Evolutionary conservation across 2,329 filamentous ascomycete genomes (phyloP).

Genomic region (Apiospora pterosperma): DNA sequence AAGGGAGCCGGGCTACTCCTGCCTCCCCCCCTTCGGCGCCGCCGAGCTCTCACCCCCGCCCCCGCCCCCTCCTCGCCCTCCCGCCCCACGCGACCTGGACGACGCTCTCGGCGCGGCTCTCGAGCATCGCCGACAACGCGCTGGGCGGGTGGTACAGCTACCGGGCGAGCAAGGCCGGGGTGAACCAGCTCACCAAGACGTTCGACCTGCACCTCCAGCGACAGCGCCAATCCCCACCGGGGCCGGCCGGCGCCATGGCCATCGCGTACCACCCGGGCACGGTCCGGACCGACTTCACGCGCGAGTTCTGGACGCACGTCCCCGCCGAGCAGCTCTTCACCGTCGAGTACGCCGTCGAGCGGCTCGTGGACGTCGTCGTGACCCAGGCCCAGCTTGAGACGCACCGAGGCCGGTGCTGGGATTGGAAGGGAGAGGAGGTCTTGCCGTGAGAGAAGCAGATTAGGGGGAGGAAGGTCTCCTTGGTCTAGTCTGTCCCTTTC

Average conservation of each 20-base stretch:
- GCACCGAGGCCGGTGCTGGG: conserved; percentile 63
- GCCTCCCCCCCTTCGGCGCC: neutral
- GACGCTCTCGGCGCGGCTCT: conserved; percentile 77
- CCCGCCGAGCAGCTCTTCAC: conserved; percentile 61
- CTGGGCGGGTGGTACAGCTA: conserved; percentile 82
- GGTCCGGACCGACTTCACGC: conserved; percentile 70
- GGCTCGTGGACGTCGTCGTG: conserved; percentile 57
- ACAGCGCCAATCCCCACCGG: too few species aligned
- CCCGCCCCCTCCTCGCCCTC: conserved; percentile 29
- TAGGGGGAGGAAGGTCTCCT: too few species aligned
- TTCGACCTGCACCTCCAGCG: conserved; percentile 64
- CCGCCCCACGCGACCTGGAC: conserved; percentile 60
- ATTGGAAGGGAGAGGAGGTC: conserved; percentile 65
- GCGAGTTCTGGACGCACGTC: conserved; percentile 67
- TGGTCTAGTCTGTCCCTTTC: too few species aligned
- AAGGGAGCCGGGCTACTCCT: conserved; percentile 40
- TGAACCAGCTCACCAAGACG: conserved; percentile 68
- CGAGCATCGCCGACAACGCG: conserved; percentile 67
- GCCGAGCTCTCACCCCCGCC: neutral
- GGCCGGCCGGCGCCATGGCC: conserved; percentile 57
- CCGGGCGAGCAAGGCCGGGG: conserved; percentile 70
- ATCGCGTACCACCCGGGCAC: conserved; percentile 78
- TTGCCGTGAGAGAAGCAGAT: conserved; percentile 37
- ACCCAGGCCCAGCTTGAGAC: conserved; percentile 38
- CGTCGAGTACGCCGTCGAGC: conserved; percentile 62